A percentile compares a stretch with the other conserved stretches of the same genome.
Evolutionary conservation across 176 grass and related monocot genomes (phyloP).

Genomic region (Otatea glauca): DNA sequence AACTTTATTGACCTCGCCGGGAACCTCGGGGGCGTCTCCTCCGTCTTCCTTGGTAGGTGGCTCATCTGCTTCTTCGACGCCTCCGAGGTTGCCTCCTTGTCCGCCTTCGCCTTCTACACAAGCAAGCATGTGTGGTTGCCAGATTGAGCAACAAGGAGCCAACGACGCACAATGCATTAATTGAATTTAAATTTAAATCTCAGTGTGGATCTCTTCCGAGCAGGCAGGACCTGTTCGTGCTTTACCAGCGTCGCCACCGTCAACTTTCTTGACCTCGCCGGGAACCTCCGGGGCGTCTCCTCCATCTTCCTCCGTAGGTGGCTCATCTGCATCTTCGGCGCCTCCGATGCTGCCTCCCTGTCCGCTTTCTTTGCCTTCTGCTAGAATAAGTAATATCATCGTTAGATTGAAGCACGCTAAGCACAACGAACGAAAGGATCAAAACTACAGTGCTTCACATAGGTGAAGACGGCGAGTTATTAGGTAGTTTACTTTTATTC

Average conservation of each 20-base stretch:
- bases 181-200: too few relatives aligned
- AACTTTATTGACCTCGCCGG: neutral
- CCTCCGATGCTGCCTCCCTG: neutral
- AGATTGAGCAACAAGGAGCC: too few relatives aligned
- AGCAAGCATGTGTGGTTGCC: too few relatives aligned
- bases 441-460: neutral
- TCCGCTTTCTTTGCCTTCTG: neutral
- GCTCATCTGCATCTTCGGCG: too few relatives aligned
- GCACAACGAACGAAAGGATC: neutral
- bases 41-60: neutral
- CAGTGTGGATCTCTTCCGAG: too few relatives aligned
- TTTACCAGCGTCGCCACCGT: neutral
- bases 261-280: too few relatives aligned
- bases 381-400: neutral
- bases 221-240: neutral
- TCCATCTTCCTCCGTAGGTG: too few relatives aligned
- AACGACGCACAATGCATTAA: too few relatives aligned
- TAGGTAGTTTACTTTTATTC: neutral
- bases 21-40: neutral
- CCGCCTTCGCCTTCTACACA: neutral
- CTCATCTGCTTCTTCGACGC: neutral
- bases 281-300: too few relatives aligned
- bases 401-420: neutral
- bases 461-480: neutral
- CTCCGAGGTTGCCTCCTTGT: neutral